Base-by-base conservation (phyloP, 176 grass and related monocot species). In the Themeda triandra region DNA sequence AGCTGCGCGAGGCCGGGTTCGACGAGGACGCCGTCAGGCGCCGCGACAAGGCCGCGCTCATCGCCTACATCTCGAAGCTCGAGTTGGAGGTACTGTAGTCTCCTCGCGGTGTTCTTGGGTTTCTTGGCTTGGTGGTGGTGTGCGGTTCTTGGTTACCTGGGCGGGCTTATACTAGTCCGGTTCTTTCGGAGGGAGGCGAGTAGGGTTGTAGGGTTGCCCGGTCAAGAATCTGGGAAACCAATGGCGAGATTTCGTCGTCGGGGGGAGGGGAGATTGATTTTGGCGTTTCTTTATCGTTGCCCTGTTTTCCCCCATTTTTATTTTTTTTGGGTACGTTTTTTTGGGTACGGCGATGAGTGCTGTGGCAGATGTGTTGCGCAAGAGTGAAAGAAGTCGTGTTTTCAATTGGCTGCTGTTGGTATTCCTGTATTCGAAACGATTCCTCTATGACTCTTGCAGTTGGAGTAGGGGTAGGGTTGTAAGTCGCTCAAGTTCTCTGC, bases 21-120 rank as follows among this genome's bases (percentile, higher is more conserved):
- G 93, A 94, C 84, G 96, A 99, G 88, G 93, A 96, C 33, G 79
- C 91, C 13, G 75, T 99, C 69, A 94, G 79, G 82, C 78, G 81
- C 49, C 92, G 85, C 36, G 93, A 96, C 73, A 99, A 99, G 90
- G 83, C 89, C 23, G 81, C 90, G 9, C 79, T 99, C 6, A 88
- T 99, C 17, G 49, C 65, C 8, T 96, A 99, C 87, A 94, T 99
- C 84, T 48, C 89, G 41, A 75, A 84, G 23, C 88, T 99, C 48
- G 96, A 99, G 87, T 69, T 76, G 19, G 91, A 99, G 93, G 96
- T 98, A 25, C 0, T 11, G 2, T 2, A 3, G 6, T 73, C 23
- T 66, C 75, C 66, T 25, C 29, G 41, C 33, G 0, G 21, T 63
- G 14, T 79, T 27, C 24, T 80, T 37, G 44, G 51, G 41, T 86